These are phyloP conservation scores for Saccharomycopsis capsularis DNA, from an alignment of 805 yeast species.

Conservation along the genomic window DNA sequence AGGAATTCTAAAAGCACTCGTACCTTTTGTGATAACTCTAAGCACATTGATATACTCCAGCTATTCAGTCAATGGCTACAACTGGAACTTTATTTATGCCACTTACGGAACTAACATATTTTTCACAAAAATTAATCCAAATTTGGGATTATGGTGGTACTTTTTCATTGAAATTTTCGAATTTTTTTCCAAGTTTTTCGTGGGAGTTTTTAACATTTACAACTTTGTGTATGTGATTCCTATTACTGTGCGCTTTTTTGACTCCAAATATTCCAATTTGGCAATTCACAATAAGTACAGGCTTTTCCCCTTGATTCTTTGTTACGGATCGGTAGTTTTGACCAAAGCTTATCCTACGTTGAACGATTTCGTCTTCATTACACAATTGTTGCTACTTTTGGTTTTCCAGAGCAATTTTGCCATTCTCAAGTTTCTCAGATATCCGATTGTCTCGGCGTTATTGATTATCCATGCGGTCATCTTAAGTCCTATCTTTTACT, in stretches of 20 bases:
- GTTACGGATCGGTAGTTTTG: constrained; percentile 49
- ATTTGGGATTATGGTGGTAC: constrained; percentile 98
- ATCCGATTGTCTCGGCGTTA: constrained; percentile 43
- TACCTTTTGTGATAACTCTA: constrained; percentile 27
- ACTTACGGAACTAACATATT: constrained; percentile 52
- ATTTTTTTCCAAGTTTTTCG: constrained; percentile 75
- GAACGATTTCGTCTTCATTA: constrained; percentile 61
- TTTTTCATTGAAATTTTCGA: constrained; percentile 93
- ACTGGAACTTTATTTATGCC: constrained; percentile 41
- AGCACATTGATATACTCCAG: constrained; percentile 32
- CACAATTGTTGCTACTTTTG: constrained; percentile 43
- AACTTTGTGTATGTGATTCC: constrained; percentile 64
- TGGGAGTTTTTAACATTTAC: constrained; percentile 76
- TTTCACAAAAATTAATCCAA: constrained; percentile 74
- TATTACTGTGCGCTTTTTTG: constrained; percentile 56
- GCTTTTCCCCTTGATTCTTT: constrained; percentile 44
- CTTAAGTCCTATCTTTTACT: constrained; percentile 82
- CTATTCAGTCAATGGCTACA: constrained; percentile 33
- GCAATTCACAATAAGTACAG: constrained; percentile 37
- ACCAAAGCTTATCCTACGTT: constrained; percentile 82
- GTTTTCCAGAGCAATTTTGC: constrained; percentile 31
- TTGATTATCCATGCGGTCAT: constrained; percentile 51
- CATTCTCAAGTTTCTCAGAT: constrained; percentile 39
- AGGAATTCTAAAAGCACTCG: constrained; percentile 26
- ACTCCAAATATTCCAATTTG: constrained; percentile 14